Evolutionary conservation across 108 stramenopile species (phyloP), one percentile per base, ranked within the genome.

Genomic region (Fistulifera solaris): DNA sequence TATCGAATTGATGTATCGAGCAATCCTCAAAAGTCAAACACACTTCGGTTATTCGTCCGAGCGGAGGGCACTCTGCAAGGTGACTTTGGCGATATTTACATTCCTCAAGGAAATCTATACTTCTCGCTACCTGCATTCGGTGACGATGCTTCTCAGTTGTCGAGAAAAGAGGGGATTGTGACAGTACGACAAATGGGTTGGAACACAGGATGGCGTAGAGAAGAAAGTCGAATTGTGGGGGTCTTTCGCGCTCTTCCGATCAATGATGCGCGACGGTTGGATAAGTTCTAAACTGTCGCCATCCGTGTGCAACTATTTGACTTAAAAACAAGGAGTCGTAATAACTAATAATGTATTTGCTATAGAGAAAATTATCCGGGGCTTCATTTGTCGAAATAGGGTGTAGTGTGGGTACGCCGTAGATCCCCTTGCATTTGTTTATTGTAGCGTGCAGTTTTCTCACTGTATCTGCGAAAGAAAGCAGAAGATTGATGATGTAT

Each of bases 201-300:
- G 86, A 71, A 87, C 49, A 87, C 86, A 8, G 86, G 86, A 10
- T 87, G 81, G 81, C 24, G 86, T 46, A 58, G 86, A 26, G 78
- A 81, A 59, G 86, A 87, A 52, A 79, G 70, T 52, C 60, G 86
- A 28, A 87, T 87, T 38, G 57, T 77, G 1, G 86, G 86, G 15
- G 49, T 68, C 16, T 80, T 83, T 57, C 68, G 71, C 11, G 81
- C 85, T 0, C 63, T 62, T 16, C 65, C 78, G n/a, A 54, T 83
- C 18, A 52, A 59, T 16, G 58, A 70, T 25, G 81, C 81, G 22
- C 52, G 44, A 52, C 45, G 47, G 26, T 40, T 44, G 39, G 77
- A 78, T 56, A 48, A 46, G 38, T 80, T 67, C 57, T 78, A 23
- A 57, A 35, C 3, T 3, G 8, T 6, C 8, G 31, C 31, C 8